These are phyloP conservation scores for Setaria italica DNA, from an alignment of 202 grass and related monocot genomes.

Conservation along the genomic window DNA sequence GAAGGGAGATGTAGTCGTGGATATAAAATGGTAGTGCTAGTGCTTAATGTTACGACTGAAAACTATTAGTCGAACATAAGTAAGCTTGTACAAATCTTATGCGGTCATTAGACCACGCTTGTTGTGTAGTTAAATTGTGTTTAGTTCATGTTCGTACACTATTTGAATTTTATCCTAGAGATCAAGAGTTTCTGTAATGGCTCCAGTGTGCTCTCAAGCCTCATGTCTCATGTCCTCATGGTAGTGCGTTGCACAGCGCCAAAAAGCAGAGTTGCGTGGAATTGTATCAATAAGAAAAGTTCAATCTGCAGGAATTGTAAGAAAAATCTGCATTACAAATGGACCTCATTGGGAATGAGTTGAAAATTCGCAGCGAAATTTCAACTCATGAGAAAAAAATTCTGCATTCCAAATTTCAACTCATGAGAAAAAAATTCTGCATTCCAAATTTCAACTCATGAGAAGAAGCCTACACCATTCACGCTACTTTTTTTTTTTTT, in stretches of 20 bases:
- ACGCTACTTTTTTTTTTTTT: too few species aligned
- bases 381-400: background rate
- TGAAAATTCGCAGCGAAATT: too few species aligned
- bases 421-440: background rate
- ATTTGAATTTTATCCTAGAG: background rate
- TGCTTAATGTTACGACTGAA: background rate
- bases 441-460: background rate
- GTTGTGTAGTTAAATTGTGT: background rate
- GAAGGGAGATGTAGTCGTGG: background rate
- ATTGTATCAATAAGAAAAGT: background rate
- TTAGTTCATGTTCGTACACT: background rate
- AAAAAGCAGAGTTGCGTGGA: background rate
- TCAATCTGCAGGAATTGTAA: background rate
- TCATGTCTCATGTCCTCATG: background rate
- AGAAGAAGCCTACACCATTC: background rate
- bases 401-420: background rate
- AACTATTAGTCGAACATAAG: background rate
- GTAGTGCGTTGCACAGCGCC: background rate
- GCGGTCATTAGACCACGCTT: background rate
- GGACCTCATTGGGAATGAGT: background rate
- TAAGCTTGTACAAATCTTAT: slow-evolving; percentile 4
- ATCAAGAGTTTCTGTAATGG: background rate
- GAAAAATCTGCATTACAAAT: background rate
- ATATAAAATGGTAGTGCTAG: background rate
- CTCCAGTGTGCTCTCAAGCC: background rate